Evolutionary conservation across 1,284 basidiomycete genomes (phyloP), one percentile per base, ranked within the genome.

Genomic region (Puccinia polysora): DNA sequence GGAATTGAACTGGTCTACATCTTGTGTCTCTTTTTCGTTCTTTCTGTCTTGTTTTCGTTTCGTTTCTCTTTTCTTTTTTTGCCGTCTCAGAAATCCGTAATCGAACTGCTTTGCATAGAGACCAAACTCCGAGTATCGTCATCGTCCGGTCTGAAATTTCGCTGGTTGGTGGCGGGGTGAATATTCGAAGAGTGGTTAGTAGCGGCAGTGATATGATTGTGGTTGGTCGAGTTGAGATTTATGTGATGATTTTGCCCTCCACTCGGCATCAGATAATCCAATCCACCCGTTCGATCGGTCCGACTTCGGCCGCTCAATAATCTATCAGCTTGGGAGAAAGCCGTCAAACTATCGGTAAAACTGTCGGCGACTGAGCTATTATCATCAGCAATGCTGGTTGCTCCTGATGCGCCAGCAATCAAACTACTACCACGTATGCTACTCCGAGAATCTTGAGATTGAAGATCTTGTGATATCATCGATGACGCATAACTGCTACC

Each of bases 401-500:
- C n/a, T 45, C 43, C 43, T 10, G 12, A 10, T 10, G 12, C 43
- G 10, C 43, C 43, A 45, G n/a, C 43, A 45, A n/a, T n/a, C n/a
- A n/a, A n/a, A n/a, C n/a, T n/a, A n/a, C n/a, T n/a, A 23, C 59
- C 68, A 15, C 68, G 58, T 25, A 56, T 34, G 23, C 50, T 58
- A 36, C 68, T 63, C 36, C 58, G 10, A 71, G 83, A 84, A 4
- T 85, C 84, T 0, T 88, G 88, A 43, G 67, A 69, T 23, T 60
- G 55, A 2, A 84, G 85, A 80, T 94, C 90, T 79, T 93, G 92
- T 43, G 91, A 94, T 74, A 92, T 88, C 79, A 93, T 90, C 15
- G 90, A 93, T 47, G 88, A 89, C 1, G 91, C 91, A 78, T 96
- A 95, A 75, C 88, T 89, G 73, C 86, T 86, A 76, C 91, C 91